Conservation (phyloP, 2,329 filamentous ascomycete species). For the Fusarium graminum region DNA sequence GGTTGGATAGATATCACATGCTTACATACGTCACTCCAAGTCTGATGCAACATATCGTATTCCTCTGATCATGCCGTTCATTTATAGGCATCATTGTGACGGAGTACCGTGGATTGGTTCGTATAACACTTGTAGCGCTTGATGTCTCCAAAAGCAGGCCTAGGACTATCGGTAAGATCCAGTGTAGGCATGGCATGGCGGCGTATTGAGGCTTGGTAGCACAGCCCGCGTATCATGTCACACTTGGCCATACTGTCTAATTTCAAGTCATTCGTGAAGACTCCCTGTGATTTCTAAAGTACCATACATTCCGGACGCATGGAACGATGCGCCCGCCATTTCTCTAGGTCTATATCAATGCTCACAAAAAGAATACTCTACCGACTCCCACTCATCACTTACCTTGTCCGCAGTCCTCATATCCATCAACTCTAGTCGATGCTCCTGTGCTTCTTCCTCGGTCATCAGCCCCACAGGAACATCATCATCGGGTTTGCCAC, state of each 20-base stretch:
- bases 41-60: slow-evolving; percentile 23
- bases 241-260: no score
- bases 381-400: fast-evolving
- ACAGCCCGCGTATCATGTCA: no score
- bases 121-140: not conserved
- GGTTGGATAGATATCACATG: slow-evolving; percentile 9
- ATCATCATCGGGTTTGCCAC: no score
- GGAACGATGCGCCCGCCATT: no score
- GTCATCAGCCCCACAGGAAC: not conserved
- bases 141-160: not conserved
- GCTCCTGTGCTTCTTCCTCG: not conserved
- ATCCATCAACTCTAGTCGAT: slow-evolving; percentile 4
- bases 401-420: slow-evolving; percentile 3
- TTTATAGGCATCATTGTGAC: not conserved
- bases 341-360: not conserved
- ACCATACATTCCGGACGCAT: no score
- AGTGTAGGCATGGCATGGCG: no score
- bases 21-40: slow-evolving; percentile 15
- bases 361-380: slow-evolving; percentile 9
- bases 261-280: no score
- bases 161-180: not conserved
- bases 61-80: not conserved
- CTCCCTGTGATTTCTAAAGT: not conserved
- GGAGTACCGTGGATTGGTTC: not conserved
- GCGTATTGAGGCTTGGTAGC: no score